Base-by-base conservation (phyloP, 176 grass and related monocot species). In the Musa beccarii region DNA sequence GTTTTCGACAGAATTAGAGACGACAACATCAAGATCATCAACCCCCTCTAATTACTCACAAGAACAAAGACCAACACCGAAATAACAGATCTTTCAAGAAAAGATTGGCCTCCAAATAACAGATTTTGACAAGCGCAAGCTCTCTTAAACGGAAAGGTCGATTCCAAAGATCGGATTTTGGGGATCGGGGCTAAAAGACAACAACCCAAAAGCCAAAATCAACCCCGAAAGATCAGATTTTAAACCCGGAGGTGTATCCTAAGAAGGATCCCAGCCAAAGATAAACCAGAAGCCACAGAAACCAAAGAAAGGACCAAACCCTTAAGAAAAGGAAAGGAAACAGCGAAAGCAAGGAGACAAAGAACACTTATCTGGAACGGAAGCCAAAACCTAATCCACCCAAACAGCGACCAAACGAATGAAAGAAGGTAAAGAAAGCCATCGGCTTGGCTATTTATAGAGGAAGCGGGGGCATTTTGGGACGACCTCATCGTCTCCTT, bases 11-110 rank as follows among this genome's bases (percentile, higher is more conserved):
- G 80, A 61, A n/a, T 71, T 83, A 7, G 26, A 67, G 63, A 65
- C 22, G 28, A 74, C 65, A 62, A 84, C 76, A 85, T 72, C 68
- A 86, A 89, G 80, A 84, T 77, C 75, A 73, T 86, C 81, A 57
- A 19, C 54, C 54, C 12, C 0, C 17, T 57, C 11, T 17, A 57
- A 57, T 57, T 16, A 15, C 54, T 57, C 4, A 3, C 54, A 19
- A 26, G 22, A 65, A 11, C 21, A 13, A 23, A 3, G 11, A 11
- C 8, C 3, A 13, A 65, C 5, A 65, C 1, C 7, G 24, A 26
- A 79, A 80, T 79, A 81, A 66, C 54, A 20, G 29, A 24, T 1
- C 34, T 43, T 43, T 24, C n/a, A 21, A 65, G 63, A 65, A 26
- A 65, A 12, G 22, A 43, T 43, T 43, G 34, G 34, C 43, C 34